These are phyloP conservation scores for Hyaloscypha finlandica DNA, from an alignment of 495 filamentous ascomycete species.

Conservation along the genomic window DNA sequence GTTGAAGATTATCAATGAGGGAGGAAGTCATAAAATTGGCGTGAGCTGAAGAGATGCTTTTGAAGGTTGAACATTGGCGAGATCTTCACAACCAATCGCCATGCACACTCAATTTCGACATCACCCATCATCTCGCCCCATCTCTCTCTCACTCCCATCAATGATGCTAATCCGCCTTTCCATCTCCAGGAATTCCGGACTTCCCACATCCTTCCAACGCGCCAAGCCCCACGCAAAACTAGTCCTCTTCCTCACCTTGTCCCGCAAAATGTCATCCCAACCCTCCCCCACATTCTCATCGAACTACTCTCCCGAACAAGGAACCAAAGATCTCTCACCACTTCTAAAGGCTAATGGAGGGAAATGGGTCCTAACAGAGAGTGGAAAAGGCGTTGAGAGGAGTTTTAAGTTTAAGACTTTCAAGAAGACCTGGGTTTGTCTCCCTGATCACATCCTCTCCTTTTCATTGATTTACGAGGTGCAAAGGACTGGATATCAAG, in stretches of 20 bases:
- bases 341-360: slow-evolving; percentile 33
- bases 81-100: too few relatives aligned
- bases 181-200: not conserved
- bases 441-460: slow-evolving; percentile 7
- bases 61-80: too few relatives aligned
- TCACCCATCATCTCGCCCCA: too few relatives aligned
- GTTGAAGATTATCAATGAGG: too few relatives aligned
- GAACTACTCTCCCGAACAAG: slow-evolving; percentile 22
- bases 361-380: slow-evolving; percentile 52
- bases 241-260: not conserved
- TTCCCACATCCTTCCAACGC: not conserved
- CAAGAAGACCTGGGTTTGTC: slow-evolving; percentile 60
- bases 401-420: slow-evolving; percentile 65
- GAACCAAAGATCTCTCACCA: slow-evolving; percentile 12
- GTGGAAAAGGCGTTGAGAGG: slow-evolving; percentile 55
- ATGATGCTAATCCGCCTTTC: not conserved
- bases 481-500: not conserved
- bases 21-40: too few relatives aligned
- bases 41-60: too few relatives aligned
- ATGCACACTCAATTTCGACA: too few relatives aligned
- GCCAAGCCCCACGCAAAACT: not conserved
- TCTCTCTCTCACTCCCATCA: too few relatives aligned
- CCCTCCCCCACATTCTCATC: slow-evolving; percentile 20
- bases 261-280: not conserved
- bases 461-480: not conserved